These are phyloP conservation scores for Yamadazyma sp. DNA, from an alignment of 805 yeast species.

Conservation along the genomic window DNA sequence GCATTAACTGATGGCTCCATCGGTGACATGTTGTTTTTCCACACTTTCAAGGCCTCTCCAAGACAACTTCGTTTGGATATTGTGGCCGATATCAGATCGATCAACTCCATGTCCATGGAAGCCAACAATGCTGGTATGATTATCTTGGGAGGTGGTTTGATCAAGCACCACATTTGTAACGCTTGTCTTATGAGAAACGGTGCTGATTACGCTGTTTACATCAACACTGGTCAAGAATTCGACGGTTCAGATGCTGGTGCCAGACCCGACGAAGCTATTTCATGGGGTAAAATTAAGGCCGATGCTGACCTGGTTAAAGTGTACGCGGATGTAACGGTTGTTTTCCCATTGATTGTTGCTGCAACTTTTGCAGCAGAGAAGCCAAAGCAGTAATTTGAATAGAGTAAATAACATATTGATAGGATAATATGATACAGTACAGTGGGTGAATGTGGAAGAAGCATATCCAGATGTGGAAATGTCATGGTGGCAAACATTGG, in stretches of 20 bases:
- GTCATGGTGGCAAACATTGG: no score
- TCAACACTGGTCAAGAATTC: slow-evolving; percentile 97
- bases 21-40: slow-evolving; percentile 99
- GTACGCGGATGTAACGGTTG: slow-evolving; percentile 92
- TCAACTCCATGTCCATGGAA: slow-evolving; percentile 93
- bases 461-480: no score
- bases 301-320: slow-evolving; percentile 91
- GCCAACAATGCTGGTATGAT: slow-evolving; percentile 95
- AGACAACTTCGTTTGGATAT: slow-evolving; percentile 86
- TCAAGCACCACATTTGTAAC: slow-evolving; percentile 96
- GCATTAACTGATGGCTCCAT: slow-evolving; percentile 97
- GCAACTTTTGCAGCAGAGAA: slow-evolving; percentile 82
- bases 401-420: no score
- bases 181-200: slow-evolving; percentile 99
- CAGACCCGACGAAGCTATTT: slow-evolving; percentile 96
- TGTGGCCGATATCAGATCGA: slow-evolving; percentile 88
- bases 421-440: no score
- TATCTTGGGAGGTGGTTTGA: slow-evolving; percentile 92
- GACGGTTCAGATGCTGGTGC: slow-evolving; percentile 99
- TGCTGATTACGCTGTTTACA: slow-evolving; percentile 96
- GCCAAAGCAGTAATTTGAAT: no score
- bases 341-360: slow-evolving; percentile 94
- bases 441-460: no score
- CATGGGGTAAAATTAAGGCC: slow-evolving; percentile 98
- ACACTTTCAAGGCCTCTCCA: slow-evolving; percentile 93